Conservation (phyloP, 805 yeast genomes). For the Starmerella potacharoeniae region DNA sequence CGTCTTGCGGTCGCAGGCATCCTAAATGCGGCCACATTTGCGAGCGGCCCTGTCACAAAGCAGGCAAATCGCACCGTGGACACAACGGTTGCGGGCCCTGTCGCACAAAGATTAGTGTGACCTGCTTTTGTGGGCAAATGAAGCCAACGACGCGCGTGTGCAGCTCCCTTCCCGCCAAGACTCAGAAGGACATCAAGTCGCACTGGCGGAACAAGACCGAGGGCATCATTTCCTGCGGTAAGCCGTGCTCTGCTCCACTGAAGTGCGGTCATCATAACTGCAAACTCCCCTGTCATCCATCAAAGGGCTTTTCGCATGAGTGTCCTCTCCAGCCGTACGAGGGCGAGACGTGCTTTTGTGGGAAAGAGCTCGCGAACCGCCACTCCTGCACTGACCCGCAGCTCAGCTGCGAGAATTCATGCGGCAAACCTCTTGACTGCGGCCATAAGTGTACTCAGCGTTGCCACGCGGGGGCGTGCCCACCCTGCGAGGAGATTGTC, state of each 20-base stretch:
- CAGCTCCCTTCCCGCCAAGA: neutral
- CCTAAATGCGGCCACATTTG: constrained; percentile 19
- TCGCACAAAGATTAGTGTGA: constrained; percentile 23
- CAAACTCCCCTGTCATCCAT: constrained; percentile 10
- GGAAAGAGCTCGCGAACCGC: constrained; percentile 7
- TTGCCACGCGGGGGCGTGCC: constrained; percentile 12
- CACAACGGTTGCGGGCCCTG: constrained; percentile 16
- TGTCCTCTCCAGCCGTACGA: constrained; percentile 13
- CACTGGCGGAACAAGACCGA: neutral
- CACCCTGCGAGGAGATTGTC: constrained; percentile 4
- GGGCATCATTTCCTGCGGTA: constrained; percentile 11
- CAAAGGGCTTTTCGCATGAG: neutral
- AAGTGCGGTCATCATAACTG: constrained; percentile 18
- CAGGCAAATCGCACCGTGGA: neutral
- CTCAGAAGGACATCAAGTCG: neutral
- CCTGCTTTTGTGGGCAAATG: constrained; percentile 28
- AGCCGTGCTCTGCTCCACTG: constrained; percentile 5
- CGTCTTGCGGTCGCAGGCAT: constrained; percentile 8
- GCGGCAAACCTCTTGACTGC: constrained; percentile 12
- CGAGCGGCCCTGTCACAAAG: constrained; percentile 15
- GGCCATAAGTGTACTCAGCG: constrained; percentile 11
- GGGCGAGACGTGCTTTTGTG: constrained; percentile 23
- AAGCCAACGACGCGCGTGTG: neutral
- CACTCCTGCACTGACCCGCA: constrained; percentile 13
- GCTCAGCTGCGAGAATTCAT: constrained; percentile 11